phyloP scores from a whole-genome alignment of 352 stramenopile species.

The Phytophthora parvispora region DNA sequence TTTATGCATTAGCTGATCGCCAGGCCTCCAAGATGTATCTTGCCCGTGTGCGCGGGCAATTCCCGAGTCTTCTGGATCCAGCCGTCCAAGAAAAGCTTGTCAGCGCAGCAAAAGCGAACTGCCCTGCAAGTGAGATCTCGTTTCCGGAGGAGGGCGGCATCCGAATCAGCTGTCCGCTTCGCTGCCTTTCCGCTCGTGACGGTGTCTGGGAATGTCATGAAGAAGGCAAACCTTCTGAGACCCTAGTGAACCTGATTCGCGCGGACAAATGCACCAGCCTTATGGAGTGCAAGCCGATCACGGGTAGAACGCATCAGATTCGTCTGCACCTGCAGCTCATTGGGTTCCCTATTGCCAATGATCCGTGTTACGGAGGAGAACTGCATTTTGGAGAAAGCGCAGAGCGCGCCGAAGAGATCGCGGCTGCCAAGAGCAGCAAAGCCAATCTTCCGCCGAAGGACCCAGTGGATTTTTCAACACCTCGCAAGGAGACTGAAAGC shows the following conservation, averaged over 20 bases:
- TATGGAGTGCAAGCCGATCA: conserved; percentile 94
- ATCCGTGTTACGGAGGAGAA: conserved; percentile 97
- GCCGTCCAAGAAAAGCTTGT: conserved; percentile 49
- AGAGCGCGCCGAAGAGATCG: conserved; percentile 57
- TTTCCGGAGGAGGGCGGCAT: conserved; percentile 65
- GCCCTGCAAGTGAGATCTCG: conserved; percentile 56
- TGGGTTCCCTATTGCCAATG: conserved; percentile 97
- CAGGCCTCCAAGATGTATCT: conserved; percentile 97
- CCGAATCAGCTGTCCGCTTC: conserved; percentile 85
- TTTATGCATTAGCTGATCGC: conserved; percentile 59
- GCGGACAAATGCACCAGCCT: conserved; percentile 83
- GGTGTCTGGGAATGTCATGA: conserved; percentile 87
- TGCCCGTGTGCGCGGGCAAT: conserved; percentile 92
- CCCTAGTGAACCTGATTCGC: conserved; percentile 71
- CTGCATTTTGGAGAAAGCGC: conserved; percentile 91
- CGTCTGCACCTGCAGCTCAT: conserved; percentile 96
- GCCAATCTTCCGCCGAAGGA: conserved; percentile 45
- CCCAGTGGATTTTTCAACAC: conserved; percentile 64
- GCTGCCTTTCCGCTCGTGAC: conserved; percentile 84
- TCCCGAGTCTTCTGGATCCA: conserved; percentile 66
- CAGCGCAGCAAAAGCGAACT: conserved; percentile 51
- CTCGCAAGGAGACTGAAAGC: conserved; percentile 63
- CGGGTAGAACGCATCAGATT: conserved; percentile 98
- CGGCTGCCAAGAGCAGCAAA: conserved; percentile 48
- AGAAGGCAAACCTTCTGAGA: conserved; percentile 86